phyloP scores from a whole-genome alignment of 108 stramenopile species.

The Aurantiochytrium sp. region DNA sequence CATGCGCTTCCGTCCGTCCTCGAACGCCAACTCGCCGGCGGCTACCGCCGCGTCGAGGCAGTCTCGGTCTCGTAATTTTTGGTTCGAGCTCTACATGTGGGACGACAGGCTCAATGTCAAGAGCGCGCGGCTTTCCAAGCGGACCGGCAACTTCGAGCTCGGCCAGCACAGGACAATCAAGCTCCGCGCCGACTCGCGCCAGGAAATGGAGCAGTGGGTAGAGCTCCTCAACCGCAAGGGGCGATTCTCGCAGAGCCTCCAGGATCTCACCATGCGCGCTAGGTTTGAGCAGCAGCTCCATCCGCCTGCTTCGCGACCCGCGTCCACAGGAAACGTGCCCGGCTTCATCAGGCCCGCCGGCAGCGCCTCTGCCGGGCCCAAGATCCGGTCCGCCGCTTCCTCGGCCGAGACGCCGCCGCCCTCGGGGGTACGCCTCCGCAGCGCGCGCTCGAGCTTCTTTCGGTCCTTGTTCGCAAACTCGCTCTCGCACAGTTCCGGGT shows the following conservation, averaged over 20 bases:
- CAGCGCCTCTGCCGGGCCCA: too few relatives aligned
- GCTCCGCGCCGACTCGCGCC: slow-evolving; percentile 15
- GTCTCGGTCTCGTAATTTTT: background rate
- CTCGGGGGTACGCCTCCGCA: background rate
- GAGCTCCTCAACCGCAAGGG: background rate
- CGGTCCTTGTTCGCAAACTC: background rate
- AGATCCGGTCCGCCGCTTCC: too few relatives aligned
- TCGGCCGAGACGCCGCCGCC: too few relatives aligned
- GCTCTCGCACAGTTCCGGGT: background rate
- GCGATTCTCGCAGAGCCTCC: background rate
- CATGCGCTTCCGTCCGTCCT: too few relatives aligned
- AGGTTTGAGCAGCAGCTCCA: background rate
- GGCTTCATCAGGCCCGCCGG: too few relatives aligned
- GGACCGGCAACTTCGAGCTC: slow-evolving; percentile 18
- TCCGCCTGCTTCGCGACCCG: background rate
- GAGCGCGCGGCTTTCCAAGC: background rate
- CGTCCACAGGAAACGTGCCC: too few relatives aligned
- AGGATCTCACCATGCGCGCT: background rate
- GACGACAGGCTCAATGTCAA: background rate
- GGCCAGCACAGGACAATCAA: slow-evolving; percentile 2
- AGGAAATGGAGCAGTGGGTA: slow-evolving; percentile 18
- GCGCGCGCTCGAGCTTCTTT: background rate
- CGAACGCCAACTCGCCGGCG: background rate
- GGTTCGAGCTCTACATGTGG: background rate
- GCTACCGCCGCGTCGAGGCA: background rate